phyloP scores from a whole-genome alignment of 2,329 filamentous ascomycete genomes.

The Aspergillus brasiliensis region DNA sequence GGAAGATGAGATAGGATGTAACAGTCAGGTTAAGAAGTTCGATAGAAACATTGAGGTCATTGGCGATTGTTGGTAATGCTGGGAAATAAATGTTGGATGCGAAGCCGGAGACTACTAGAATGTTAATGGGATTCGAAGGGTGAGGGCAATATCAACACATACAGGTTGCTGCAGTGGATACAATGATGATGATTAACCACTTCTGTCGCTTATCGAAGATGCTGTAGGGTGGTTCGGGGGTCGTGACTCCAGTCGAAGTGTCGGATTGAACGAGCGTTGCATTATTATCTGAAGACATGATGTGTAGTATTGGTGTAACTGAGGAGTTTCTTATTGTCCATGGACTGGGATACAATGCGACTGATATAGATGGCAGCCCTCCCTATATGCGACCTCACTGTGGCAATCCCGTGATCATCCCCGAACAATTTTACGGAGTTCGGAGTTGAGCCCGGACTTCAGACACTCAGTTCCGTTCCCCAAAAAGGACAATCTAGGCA shows the following conservation, averaged over 20 bases:
- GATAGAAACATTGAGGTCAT: constrained; percentile 43
- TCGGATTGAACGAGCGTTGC: too few relatives aligned
- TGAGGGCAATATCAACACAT: constrained; percentile 16
- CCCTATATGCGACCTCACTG: too few relatives aligned
- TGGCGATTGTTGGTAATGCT: constrained; percentile 44
- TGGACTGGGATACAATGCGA: neutral
- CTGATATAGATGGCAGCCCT: too few relatives aligned
- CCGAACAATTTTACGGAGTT: neutral
- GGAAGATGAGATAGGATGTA: constrained; percentile 51
- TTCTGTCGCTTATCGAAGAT: constrained; percentile 57
- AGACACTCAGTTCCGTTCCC: neutral
- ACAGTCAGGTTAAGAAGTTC: constrained; percentile 40
- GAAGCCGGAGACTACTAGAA: constrained; percentile 40
- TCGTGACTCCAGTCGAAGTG: neutral
- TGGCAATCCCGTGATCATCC: neutral
- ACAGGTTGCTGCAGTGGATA: constrained; percentile 57
- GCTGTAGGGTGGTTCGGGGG: constrained; percentile 44
- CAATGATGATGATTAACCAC: constrained; percentile 49
- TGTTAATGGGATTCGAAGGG: neutral
- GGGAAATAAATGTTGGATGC: constrained; percentile 53
- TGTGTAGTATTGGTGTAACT: neutral
- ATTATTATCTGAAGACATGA: neutral
- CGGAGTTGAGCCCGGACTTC: constrained; percentile 7
- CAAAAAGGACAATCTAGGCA: too few relatives aligned
- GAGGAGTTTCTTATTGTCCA: neutral